phyloP scores from a whole-genome alignment of 1,139 yeast genomes.

The Kluyveromyces sp. region DNA sequence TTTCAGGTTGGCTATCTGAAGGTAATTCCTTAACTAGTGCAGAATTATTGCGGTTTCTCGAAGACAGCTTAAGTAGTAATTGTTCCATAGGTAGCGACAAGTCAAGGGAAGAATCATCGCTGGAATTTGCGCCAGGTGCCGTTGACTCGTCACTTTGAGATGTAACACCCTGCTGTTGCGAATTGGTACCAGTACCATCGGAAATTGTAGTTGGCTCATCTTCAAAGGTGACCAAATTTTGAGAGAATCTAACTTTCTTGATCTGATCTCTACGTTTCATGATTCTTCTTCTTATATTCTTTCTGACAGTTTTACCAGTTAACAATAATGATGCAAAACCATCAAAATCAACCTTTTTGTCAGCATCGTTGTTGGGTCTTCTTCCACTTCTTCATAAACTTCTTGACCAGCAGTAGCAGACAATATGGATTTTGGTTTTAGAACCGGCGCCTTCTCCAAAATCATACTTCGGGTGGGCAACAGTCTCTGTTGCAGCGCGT shows the following conservation, averaged over 20 bases:
- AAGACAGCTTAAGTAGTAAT: slow-evolving; percentile 41
- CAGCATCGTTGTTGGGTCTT: slow-evolving; percentile 13
- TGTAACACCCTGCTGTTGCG: neutral
- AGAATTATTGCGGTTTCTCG: slow-evolving; percentile 21
- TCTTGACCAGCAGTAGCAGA: slow-evolving; percentile 37
- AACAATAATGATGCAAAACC: slow-evolving; percentile 66
- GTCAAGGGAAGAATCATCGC: slow-evolving; percentile 35
- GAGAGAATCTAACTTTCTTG: slow-evolving; percentile 66
- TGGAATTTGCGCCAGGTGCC: neutral
- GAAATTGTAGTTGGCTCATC: slow-evolving; percentile 23
- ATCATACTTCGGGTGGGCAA: slow-evolving; percentile 47
- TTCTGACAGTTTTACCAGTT: slow-evolving; percentile 50
- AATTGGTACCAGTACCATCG: neutral
- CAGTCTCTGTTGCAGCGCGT: slow-evolving; percentile 35
- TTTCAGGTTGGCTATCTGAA: slow-evolving; percentile 28
- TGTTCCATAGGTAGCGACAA: slow-evolving; percentile 70
- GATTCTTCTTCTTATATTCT: slow-evolving; percentile 30
- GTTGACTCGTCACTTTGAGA: neutral
- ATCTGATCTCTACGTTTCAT: slow-evolving; percentile 30
- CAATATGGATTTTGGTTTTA: slow-evolving; percentile 61
- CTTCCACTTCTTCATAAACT: slow-evolving; percentile 26
- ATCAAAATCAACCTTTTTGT: slow-evolving; percentile 50
- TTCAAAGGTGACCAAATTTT: slow-evolving; percentile 42
- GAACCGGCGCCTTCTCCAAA: slow-evolving; percentile 47
- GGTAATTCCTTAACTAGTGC: slow-evolving; percentile 25